These are phyloP conservation scores for Magnolia changhungtana DNA, from an alignment of 164 flowering plant species.

Conservation along the genomic window DNA sequence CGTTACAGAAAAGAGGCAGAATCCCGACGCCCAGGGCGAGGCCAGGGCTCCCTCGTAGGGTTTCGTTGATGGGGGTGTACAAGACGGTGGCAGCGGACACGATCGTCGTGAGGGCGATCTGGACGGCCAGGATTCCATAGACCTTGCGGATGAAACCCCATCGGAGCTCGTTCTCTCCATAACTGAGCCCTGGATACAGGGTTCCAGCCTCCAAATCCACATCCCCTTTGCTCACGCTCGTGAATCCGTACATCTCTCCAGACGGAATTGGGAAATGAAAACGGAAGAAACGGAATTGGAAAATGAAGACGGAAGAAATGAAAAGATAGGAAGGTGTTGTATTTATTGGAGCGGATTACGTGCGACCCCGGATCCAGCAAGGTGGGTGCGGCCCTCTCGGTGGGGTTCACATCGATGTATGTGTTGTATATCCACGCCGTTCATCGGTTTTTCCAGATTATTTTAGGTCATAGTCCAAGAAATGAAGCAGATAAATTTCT, in stretches of 20 bases:
- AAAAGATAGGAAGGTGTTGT: neutral
- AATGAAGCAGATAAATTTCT: too few species aligned
- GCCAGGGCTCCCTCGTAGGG: constrained; percentile 64
- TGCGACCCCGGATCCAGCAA: too few species aligned
- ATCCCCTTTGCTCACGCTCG: constrained; percentile 45
- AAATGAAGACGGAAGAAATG: neutral
- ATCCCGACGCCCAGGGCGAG: constrained; percentile 60
- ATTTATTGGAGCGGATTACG: neutral
- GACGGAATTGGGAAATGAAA: neutral
- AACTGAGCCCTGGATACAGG: constrained; percentile 74
- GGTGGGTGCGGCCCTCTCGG: too few species aligned
- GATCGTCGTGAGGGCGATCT: constrained; percentile 79
- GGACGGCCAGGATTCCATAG: constrained; percentile 80
- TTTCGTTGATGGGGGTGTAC: constrained; percentile 60
- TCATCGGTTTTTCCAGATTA: too few species aligned
- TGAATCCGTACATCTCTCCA: constrained; percentile 48
- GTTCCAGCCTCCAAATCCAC: constrained; percentile 51
- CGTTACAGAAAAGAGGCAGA: constrained; percentile 69
- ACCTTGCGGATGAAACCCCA: constrained; percentile 98
- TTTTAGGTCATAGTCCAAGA: too few species aligned
- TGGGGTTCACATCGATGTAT: too few species aligned
- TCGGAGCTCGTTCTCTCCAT: constrained; percentile 83
- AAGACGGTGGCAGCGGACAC: constrained; percentile 73
- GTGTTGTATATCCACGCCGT: too few species aligned
- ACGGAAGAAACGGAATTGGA: neutral